Evolutionary conservation across 176 grass and related monocot species (phyloP).

Genomic region (Phoenix roebelenii): DNA sequence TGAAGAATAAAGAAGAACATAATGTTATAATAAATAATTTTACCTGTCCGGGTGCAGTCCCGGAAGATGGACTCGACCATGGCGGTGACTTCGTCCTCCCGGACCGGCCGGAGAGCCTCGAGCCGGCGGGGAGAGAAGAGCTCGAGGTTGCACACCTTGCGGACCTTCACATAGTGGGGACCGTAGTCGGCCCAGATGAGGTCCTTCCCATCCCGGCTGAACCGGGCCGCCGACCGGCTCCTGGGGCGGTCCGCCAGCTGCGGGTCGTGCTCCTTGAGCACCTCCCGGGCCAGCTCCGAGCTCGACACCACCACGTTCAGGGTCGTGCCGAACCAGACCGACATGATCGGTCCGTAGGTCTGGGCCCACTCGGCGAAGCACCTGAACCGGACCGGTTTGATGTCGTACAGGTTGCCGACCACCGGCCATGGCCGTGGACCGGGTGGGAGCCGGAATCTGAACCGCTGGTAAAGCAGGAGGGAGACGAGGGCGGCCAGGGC

Average conservation of each 20-base stretch:
- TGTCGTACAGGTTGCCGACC: conserved; percentile 67
- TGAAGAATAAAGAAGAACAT: too few species aligned
- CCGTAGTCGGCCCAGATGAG: conserved; percentile 79
- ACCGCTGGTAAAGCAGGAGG: conserved; percentile 25
- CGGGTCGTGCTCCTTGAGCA: conserved; percentile 61
- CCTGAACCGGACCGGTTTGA: conserved; percentile 58
- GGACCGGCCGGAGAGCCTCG: conserved; percentile 51
- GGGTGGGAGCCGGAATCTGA: conserved; percentile 31
- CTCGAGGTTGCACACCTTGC: conserved; percentile 68
- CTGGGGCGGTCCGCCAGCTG: conserved; percentile 43
- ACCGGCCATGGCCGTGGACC: conserved; percentile 62
- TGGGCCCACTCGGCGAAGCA: conserved; percentile 69
- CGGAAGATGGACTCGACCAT: conserved; percentile 56
- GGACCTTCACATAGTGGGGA: conserved; percentile 67
- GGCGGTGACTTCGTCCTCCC: conserved; percentile 64
- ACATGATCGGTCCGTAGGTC: conserved; percentile 53
- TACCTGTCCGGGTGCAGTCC: conserved; percentile 31
- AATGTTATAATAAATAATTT: background rate
- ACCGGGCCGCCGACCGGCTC: conserved; percentile 27
- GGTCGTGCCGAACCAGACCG: conserved; percentile 46
- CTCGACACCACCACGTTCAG: conserved; percentile 52
- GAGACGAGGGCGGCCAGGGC: conserved; percentile 12
- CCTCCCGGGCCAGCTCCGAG: conserved; percentile 51
- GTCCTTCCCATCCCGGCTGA: conserved; percentile 50
- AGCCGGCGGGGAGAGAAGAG: conserved; percentile 49